Evolutionary conservation across 1,284 basidiomycete species (phyloP).

Genomic region (Trametes versicolor): DNA sequence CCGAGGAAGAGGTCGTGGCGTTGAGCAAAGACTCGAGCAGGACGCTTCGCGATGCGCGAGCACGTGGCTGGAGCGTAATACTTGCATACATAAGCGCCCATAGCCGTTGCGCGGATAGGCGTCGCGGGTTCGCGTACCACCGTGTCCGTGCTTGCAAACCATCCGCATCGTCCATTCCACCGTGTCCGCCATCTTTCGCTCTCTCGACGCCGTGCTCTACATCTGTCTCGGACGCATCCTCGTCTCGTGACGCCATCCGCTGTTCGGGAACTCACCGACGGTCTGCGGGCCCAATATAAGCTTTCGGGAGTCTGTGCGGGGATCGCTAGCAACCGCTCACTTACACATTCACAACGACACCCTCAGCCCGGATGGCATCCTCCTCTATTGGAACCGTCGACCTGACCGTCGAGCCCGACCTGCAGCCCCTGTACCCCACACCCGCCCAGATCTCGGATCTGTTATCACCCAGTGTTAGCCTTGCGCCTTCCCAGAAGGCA

Average conservation of each 20-base stretch:
- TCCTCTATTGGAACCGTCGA: constrained; percentile 50
- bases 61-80: constrained; percentile 17
- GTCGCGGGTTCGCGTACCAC: not conserved
- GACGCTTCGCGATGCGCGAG: constrained; percentile 12
- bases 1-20: not conserved
- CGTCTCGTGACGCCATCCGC: constrained; percentile 1
- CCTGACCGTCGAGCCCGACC: constrained; percentile 76
- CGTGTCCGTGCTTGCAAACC: constrained; percentile 11
- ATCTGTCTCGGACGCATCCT: too few relatives aligned
- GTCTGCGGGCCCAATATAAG: constrained; percentile 10
- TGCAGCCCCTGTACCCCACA: constrained; percentile 79
- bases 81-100: constrained; percentile 16
- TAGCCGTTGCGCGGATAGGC: constrained; percentile 2
- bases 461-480: constrained; percentile 71
- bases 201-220: not conserved
- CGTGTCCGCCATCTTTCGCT: not conserved
- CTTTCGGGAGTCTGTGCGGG: constrained; percentile 9
- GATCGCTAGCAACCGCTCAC: constrained; percentile 19
- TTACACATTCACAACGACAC: constrained; percentile 10
- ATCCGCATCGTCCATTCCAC: constrained; percentile 10
- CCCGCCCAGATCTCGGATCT: constrained; percentile 67
- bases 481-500: constrained; percentile 70
- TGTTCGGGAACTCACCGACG: constrained; percentile 12
- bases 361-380: constrained; percentile 32
- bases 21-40: constrained; percentile 4